Base-by-base conservation (phyloP, 2,329 filamentous ascomycete genomes). In the Penicillium frequentans region DNA sequence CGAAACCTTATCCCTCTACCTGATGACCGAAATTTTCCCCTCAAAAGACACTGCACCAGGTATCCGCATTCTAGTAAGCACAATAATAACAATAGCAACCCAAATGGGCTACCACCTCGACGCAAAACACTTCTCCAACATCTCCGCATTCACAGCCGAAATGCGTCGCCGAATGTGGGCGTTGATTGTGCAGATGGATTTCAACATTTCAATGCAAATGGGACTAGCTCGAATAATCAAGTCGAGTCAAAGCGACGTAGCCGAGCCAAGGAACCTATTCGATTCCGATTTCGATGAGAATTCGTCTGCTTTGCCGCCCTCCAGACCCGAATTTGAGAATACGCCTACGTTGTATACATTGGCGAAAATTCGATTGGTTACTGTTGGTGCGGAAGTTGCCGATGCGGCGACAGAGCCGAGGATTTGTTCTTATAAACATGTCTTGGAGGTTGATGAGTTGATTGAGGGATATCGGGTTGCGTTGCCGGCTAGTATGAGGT, bases 51-150 rank as follows among this genome's bases (percentile, higher is more conserved):
- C 39, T 19, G 27, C 33, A 45, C 48, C 37, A 13, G 51, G 23
- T 49, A 24, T 59, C 21, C 47, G 56, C 44, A 46, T 59, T 14
- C 33, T 49, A 21, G n/a, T 57, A 5, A 43, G 44, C 27, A 53
- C 35, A 16, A 46, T 55, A 23, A 26, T 59, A 14, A 52, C 37
- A 11, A 50, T 58, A 11, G 83, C 84, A 2, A 83, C 85, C 76
- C 75, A 81, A 24, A 85, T 85, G 80, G 84, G 83, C n/a, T 81
- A 84, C 58, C 84, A 86, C 68, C 76, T 84, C 39, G 84, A 86
- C 63, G 75, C 82, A 11, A 75, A 67, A 3, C 78, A 81, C 23
- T 81, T 82, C 60, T 69, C 79, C 2, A 74, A 74, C 45, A 80
- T 85, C 47, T 75, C 79, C 1, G 73, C 79, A 1, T 85, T 84